These are phyloP conservation scores for Orbilia ellipsospora DNA, from an alignment of 2,329 filamentous ascomycete genomes.

Conservation along the genomic window DNA sequence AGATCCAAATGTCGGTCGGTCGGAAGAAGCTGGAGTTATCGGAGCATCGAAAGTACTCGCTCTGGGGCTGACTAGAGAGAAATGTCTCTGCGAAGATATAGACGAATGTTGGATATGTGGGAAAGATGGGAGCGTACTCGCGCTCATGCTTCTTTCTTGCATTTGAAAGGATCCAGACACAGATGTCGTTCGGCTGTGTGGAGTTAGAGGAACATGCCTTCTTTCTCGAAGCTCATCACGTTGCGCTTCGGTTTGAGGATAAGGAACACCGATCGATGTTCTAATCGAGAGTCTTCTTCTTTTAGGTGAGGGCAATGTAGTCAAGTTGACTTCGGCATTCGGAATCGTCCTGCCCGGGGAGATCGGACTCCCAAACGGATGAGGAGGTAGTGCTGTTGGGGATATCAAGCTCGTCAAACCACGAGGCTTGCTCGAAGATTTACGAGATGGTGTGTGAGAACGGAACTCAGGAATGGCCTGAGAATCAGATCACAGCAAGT, in stretches of 20 bases:
- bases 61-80: constrained; percentile 49
- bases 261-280: constrained; percentile 51
- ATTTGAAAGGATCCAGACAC: constrained; percentile 47
- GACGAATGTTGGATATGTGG: constrained; percentile 50
- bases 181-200: constrained; percentile 47
- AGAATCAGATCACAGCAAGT: constrained; percentile 7
- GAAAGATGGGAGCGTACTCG: constrained; percentile 48
- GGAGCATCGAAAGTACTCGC: constrained; percentile 46
- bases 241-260: constrained; percentile 50
- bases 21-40: constrained; percentile 54
- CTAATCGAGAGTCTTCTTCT: constrained; percentile 48
- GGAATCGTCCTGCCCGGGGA: constrained; percentile 51
- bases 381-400: constrained; percentile 51
- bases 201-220: constrained; percentile 46
- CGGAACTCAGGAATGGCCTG: constrained; percentile 59
- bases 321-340: constrained; percentile 48
- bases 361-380: constrained; percentile 49
- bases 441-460: constrained; percentile 56
- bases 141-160: constrained; percentile 46
- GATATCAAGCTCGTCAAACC: constrained; percentile 53
- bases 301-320: constrained; percentile 46
- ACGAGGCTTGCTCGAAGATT: constrained; percentile 52
- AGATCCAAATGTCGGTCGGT: constrained; percentile 46
- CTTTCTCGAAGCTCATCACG: constrained; percentile 53
- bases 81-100: constrained; percentile 42